phyloP scores from a whole-genome alignment of 768 basidiomycete species.

The Rhodotorula paludigena region DNA sequence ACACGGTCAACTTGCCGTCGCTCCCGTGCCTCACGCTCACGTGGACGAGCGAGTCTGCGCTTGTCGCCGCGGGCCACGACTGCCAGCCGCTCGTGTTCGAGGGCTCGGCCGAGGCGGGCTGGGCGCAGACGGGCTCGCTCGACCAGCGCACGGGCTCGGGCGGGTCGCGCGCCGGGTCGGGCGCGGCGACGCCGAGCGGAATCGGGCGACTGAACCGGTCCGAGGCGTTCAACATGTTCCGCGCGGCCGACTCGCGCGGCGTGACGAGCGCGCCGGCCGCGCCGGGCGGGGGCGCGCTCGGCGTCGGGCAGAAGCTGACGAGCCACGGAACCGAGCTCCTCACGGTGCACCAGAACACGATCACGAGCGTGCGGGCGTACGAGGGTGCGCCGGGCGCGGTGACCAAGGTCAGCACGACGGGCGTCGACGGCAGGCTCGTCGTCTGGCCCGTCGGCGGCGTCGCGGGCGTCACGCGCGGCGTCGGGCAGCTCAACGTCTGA shows the following conservation, averaged over 20 bases:
- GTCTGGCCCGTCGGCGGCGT: conserved; percentile 61
- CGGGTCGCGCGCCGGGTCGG: conserved; percentile 51
- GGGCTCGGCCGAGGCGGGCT: conserved; percentile 63
- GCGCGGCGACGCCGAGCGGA: conserved; percentile 48
- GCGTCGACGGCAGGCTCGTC: conserved; percentile 87
- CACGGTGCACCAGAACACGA: conserved; percentile 97
- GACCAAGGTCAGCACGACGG: conserved; percentile 75
- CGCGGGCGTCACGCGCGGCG: conserved; percentile 19
- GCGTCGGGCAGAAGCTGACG: conserved; percentile 41
- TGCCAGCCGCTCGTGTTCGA: conserved; percentile 88
- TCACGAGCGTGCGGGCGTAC: conserved; percentile 81
- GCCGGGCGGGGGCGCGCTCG: background rate
- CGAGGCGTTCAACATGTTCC: conserved; percentile 90
- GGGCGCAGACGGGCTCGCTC: conserved; percentile 73
- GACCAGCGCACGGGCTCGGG: conserved; percentile 66
- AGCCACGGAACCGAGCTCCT: conserved; percentile 61
- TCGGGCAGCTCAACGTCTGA: conserved; percentile 21
- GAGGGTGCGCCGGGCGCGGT: conserved; percentile 61
- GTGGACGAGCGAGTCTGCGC: conserved; percentile 73
- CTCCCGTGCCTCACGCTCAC: conserved; percentile 78
- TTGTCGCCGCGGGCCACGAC: conserved; percentile 94
- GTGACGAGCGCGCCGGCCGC: conserved; percentile 38
- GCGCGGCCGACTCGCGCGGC: conserved; percentile 80
- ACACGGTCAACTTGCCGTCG: conserved; percentile 68
- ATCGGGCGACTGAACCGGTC: conserved; percentile 73